Conservation (phyloP, 441 rosid genomes). For the Codiaeum variegatum region DNA sequence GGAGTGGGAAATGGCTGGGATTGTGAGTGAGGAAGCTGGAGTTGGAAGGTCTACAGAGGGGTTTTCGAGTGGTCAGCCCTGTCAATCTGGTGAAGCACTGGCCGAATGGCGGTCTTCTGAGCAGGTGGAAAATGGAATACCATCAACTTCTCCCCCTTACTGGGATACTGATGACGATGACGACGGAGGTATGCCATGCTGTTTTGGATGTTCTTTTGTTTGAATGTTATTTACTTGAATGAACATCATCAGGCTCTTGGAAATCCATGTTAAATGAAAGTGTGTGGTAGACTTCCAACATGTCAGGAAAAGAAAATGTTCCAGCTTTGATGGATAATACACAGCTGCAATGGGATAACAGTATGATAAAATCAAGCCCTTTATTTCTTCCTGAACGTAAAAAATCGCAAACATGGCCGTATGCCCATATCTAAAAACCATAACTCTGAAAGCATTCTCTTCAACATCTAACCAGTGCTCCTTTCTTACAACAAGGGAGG, state of each 20-base stretch:
- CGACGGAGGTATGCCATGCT: conserved; percentile 48
- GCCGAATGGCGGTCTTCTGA: conserved; percentile 86
- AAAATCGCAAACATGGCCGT: background rate
- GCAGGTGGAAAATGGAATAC: conserved; percentile 82
- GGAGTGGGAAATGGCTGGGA: conserved; percentile 67
- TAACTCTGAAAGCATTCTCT: background rate
- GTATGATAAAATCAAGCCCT: conserved; percentile 1
- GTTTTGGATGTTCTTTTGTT: conserved; percentile 1
- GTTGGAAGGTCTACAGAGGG: conserved; percentile 68
- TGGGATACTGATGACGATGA: conserved; percentile 82
- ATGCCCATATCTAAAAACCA: background rate
- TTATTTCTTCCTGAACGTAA: background rate
- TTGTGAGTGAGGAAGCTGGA: conserved; percentile 58
- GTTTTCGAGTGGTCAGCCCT: conserved; percentile 50
- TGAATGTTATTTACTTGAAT: background rate
- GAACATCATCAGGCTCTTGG: background rate
- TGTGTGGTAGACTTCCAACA: background rate
- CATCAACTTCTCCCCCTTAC: conserved; percentile 85
- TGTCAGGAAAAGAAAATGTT: background rate
- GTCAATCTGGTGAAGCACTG: conserved; percentile 70
- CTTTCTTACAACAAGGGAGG: background rate
- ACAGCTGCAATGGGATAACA: background rate
- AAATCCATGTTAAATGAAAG: background rate
- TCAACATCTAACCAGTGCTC: background rate
- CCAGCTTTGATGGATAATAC: background rate